Conservation (phyloP, 331 rosid genomes). For the Malus hybrid region DNA sequence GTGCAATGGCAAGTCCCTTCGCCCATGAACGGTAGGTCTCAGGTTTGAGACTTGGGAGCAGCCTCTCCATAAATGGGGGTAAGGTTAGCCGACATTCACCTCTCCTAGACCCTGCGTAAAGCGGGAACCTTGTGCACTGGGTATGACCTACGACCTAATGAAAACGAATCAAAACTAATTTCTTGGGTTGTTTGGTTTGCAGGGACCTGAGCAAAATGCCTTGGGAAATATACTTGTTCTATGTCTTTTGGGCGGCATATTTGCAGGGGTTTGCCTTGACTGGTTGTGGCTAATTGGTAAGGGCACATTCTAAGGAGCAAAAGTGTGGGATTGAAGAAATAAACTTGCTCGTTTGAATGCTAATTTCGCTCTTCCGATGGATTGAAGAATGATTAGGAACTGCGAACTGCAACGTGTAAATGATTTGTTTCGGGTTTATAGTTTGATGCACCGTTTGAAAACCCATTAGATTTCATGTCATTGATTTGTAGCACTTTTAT, state of each 20-base stretch:
- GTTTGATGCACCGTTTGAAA: neutral
- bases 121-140: no score
- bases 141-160: no score
- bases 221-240: conserved; percentile 72
- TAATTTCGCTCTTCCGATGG: neutral
- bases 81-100: no score
- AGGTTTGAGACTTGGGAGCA: no score
- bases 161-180: neutral
- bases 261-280: conserved; percentile 58
- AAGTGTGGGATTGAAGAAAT: neutral
- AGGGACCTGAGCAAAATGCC: conserved; percentile 92
- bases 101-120: no score
- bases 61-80: no score
- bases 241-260: conserved; percentile 45
- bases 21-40: no score
- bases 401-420: neutral
- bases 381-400: neutral
- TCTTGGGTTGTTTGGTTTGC: conserved; percentile 5
- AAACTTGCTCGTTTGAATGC: neutral
- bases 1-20: no score
- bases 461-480: neutral
- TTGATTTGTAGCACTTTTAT: neutral
- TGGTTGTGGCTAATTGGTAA: conserved; percentile 86
- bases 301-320: conserved; percentile 8
- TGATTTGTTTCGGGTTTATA: neutral